These are phyloP conservation scores for Rheum nobile DNA, from an alignment of 148 eudicot genomes.

Conservation along the genomic window DNA sequence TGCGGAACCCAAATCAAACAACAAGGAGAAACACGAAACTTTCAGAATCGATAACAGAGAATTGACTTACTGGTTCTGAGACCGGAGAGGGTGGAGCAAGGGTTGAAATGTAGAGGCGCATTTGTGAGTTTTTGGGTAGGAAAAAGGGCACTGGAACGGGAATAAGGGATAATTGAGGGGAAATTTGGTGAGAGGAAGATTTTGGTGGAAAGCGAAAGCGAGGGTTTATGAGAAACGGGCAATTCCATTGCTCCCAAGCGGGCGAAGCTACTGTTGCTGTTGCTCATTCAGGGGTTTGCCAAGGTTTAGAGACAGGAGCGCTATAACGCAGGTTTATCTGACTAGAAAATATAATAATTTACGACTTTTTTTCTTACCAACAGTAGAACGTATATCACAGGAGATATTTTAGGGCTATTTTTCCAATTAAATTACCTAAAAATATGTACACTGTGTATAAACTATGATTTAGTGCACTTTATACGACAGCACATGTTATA, in stretches of 20 bases:
- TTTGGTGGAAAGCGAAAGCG: background rate
- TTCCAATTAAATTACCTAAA: too few relatives aligned
- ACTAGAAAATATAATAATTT: too few relatives aligned
- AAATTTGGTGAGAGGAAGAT: slow-evolving; percentile 1
- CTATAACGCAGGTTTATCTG: too few relatives aligned
- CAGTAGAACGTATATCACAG: too few relatives aligned
- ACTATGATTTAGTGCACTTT: too few relatives aligned
- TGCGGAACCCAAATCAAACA: background rate
- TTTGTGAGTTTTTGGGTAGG: slow-evolving; percentile 4
- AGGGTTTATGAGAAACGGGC: slow-evolving; percentile 9
- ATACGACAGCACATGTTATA: too few relatives aligned
- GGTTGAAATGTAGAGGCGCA: background rate
- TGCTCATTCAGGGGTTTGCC: background rate
- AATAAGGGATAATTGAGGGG: background rate
- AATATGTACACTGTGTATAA: too few relatives aligned
- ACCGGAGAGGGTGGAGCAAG: background rate
- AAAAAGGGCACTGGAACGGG: background rate
- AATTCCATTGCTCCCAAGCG: slow-evolving; percentile 2
- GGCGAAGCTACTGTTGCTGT: background rate
- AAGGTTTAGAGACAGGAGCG: background rate
- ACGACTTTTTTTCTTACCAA: too few relatives aligned
- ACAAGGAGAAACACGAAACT: background rate
- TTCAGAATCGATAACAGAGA: background rate
- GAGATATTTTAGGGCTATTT: too few relatives aligned
- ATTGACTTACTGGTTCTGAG: slow-evolving; percentile 2